Conservation (phyloP, 2,329 filamentous ascomycete genomes). For the Thelonectria discophora region DNA sequence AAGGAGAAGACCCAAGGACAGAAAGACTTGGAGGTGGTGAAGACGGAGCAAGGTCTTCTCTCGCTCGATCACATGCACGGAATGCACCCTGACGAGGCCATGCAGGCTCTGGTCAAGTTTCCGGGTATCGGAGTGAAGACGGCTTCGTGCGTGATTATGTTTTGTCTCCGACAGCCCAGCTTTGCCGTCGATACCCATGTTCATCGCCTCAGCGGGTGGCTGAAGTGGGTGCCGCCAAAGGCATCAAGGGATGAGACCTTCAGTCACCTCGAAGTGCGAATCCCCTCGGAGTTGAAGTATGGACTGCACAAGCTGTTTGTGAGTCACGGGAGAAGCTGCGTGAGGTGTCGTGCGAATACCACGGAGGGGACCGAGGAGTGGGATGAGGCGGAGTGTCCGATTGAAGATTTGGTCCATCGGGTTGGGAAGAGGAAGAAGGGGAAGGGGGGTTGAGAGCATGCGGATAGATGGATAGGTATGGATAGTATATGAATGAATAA, state of each 20-base stretch:
- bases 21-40: conserved; percentile 41
- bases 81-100: conserved; percentile 41
- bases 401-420: conserved; percentile 39
- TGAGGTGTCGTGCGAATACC: conserved; percentile 41
- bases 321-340: conserved; percentile 38
- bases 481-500: too few species aligned
- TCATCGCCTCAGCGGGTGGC: conserved; percentile 39
- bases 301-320: conserved; percentile 42
- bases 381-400: conserved; percentile 35
- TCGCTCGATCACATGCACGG: conserved; percentile 42
- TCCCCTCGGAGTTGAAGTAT: conserved; percentile 40
- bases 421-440: conserved; percentile 35
- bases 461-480: not conserved
- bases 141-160: conserved; percentile 42
- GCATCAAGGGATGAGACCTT: conserved; percentile 41
- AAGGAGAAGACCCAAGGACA: conserved; percentile 39
- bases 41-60: conserved; percentile 38
- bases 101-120: conserved; percentile 41
- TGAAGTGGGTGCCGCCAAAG: conserved; percentile 41
- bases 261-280: conserved; percentile 40
- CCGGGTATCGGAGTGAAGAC: conserved; percentile 43
- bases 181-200: conserved; percentile 43
- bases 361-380: conserved; percentile 42
- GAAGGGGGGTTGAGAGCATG: conserved; percentile 9
- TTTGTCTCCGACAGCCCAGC: conserved; percentile 41